Evolutionary conservation across 2,329 filamentous ascomycete genomes (phyloP).

Genomic region (Passalora sequoiae): DNA sequence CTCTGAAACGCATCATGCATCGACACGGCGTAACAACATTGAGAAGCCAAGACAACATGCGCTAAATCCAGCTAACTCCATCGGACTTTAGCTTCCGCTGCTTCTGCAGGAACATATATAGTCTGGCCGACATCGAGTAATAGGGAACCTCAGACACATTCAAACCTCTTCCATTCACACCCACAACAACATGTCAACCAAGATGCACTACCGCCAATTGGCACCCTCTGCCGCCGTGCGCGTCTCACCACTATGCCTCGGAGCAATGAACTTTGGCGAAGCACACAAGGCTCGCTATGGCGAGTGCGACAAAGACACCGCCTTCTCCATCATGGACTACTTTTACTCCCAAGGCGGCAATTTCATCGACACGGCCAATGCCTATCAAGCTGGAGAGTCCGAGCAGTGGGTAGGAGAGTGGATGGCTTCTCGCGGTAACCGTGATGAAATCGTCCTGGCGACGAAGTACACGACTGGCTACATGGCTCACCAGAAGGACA

Average conservation of each 20-base stretch:
- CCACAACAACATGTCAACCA: neutral
- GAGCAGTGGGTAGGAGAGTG: conserved; percentile 30
- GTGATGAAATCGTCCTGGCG: conserved; percentile 48
- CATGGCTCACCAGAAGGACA: conserved; percentile 6
- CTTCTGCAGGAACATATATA: no score
- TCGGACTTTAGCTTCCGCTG: neutral
- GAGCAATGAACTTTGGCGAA: conserved; percentile 51
- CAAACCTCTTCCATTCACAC: neutral
- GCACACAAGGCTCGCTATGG: conserved; percentile 21
- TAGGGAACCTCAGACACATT: neutral
- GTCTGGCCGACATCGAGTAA: no score
- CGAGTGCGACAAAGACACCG: conserved; percentile 23
- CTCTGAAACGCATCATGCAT: no score
- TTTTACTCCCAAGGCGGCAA: conserved; percentile 32
- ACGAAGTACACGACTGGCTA: conserved; percentile 11
- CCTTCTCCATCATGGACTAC: conserved; percentile 30
- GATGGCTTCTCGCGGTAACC: conserved; percentile 35
- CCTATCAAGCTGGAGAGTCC: conserved; percentile 31
- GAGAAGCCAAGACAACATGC: neutral
- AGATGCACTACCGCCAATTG: conserved; percentile 41
- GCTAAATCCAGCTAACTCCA: conserved; percentile 1
- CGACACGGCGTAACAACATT: neutral
- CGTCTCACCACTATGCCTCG: conserved; percentile 49
- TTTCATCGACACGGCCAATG: conserved; percentile 32
- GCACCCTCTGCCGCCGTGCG: conserved; percentile 46